Percentiles rank a stretch among this genome's conserved stretches.
phyloP scores from a whole-genome alignment of 1,284 basidiomycete genomes.

The Waitea zeae region DNA sequence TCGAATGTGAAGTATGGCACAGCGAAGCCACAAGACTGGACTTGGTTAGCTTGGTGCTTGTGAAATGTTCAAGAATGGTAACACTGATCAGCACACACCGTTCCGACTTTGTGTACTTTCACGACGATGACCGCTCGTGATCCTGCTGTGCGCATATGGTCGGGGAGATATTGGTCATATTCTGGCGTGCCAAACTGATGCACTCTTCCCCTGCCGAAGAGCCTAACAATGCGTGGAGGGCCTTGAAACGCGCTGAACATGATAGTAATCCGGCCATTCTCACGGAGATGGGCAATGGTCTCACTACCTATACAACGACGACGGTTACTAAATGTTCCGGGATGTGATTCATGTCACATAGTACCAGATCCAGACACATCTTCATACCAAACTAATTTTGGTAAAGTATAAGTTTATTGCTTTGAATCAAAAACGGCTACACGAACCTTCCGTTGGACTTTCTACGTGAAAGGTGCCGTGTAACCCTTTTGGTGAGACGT shows the following conservation, averaged over 20 bases:
- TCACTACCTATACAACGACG: conserved; percentile 27
- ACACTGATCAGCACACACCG: too few relatives aligned
- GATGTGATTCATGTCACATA: too few relatives aligned
- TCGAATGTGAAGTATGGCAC: too few relatives aligned
- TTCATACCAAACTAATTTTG: conserved; percentile 7
- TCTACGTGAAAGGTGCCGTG: conserved; percentile 29
- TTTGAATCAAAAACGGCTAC: too few relatives aligned
- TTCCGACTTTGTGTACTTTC: conserved; percentile 31
- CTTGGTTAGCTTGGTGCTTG: too few relatives aligned
- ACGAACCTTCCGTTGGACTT: too few relatives aligned
- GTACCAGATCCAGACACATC: conserved; percentile 2
- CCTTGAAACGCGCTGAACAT: conserved; percentile 39
- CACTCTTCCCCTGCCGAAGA: conserved; percentile 34
- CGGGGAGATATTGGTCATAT: conserved; percentile 25
- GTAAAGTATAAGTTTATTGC: too few relatives aligned
- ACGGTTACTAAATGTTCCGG: too few relatives aligned
- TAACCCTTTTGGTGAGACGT: conserved; percentile 36
- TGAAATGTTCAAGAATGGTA: too few relatives aligned
- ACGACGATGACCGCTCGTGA: conserved; percentile 33
- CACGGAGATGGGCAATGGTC: conserved; percentile 38
- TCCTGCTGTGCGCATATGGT: conserved; percentile 25
- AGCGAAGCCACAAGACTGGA: too few relatives aligned
- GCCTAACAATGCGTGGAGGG: conserved; percentile 28
- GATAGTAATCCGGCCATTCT: conserved; percentile 38
- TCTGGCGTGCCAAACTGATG: conserved; percentile 35